Percentiles rank a stretch among this genome's conserved stretches.
Conservation (phyloP, 495 filamentous ascomycete genomes). For the Xanthoparmelia taractica region DNA sequence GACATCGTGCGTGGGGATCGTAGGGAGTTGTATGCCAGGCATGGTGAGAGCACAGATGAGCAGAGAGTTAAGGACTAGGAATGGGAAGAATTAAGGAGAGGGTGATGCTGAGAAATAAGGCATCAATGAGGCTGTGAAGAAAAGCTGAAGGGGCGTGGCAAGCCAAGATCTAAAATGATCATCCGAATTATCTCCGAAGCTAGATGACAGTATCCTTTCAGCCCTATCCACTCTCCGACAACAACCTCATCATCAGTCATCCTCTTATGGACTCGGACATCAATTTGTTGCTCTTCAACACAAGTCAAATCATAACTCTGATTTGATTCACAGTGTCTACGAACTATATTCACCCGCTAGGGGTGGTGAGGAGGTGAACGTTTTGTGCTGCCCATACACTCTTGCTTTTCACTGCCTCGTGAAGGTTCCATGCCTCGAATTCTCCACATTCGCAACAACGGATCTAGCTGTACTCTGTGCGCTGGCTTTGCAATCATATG, state of each 20-base stretch:
- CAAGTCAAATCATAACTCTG: not conserved
- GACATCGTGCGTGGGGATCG: conserved; percentile 69
- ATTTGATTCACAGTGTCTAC: not conserved
- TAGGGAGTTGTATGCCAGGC: conserved; percentile 49
- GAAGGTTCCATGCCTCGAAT: not conserved
- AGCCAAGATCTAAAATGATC: conserved; percentile 3
- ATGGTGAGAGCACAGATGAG: not conserved
- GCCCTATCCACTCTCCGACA: not conserved
- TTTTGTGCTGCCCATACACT: not conserved
- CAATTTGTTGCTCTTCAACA: not conserved
- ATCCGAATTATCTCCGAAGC: not conserved
- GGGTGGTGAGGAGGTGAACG: not conserved
- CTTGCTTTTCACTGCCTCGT: not conserved
- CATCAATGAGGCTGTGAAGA: conserved; percentile 16
- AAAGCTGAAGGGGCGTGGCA: conserved; percentile 17
- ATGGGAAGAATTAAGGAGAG: not conserved
- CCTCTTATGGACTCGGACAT: not conserved
- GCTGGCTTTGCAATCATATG: not conserved
- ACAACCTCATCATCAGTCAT: not conserved
- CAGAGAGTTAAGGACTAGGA: not conserved
- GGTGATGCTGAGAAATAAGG: conserved; percentile 1
- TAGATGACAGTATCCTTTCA: not conserved
- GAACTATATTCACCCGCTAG: not conserved
- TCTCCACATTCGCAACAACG: not conserved
- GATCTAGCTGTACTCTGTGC: not conserved